Conservation (phyloP, 371 early-diverging fungal genomes). For the Lichtheimia ornata region DNA sequence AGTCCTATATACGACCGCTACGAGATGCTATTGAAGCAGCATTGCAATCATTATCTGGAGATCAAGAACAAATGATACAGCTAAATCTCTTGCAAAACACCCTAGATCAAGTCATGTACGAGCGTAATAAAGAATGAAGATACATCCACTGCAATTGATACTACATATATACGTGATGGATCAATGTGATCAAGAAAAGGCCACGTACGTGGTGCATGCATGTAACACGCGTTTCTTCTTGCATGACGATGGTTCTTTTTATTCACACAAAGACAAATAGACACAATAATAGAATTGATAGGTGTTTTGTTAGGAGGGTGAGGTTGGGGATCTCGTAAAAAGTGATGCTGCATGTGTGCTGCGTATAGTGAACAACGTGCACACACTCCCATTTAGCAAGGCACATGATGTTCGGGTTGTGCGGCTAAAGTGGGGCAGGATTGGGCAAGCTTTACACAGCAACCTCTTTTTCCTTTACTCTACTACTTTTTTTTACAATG, state of each 20-base stretch:
- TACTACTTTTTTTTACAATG: neutral
- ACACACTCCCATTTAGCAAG: conserved; percentile 4
- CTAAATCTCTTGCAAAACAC: neutral
- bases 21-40: neutral
- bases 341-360: too few species aligned
- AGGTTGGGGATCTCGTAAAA: too few species aligned
- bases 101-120: conserved; percentile 7
- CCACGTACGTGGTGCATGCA: too few species aligned
- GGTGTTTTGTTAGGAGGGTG: too few species aligned
- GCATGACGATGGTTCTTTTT: too few species aligned
- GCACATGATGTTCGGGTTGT: neutral
- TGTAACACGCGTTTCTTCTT: too few species aligned
- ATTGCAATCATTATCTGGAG: neutral
- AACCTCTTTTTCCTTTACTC: neutral
- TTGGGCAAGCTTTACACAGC: neutral
- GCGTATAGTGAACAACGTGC: neutral
- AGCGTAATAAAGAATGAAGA: neutral
- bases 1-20: neutral
- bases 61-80: neutral
- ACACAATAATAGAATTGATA: too few species aligned
- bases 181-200: neutral
- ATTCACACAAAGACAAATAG: too few species aligned
- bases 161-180: neutral
- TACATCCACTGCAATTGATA: neutral
- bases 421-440: neutral